Percentiles rank a stretch among this genome's conserved stretches.
phyloP scores from a whole-genome alignment of 441 rosid species.

The California macrophylla region DNA sequence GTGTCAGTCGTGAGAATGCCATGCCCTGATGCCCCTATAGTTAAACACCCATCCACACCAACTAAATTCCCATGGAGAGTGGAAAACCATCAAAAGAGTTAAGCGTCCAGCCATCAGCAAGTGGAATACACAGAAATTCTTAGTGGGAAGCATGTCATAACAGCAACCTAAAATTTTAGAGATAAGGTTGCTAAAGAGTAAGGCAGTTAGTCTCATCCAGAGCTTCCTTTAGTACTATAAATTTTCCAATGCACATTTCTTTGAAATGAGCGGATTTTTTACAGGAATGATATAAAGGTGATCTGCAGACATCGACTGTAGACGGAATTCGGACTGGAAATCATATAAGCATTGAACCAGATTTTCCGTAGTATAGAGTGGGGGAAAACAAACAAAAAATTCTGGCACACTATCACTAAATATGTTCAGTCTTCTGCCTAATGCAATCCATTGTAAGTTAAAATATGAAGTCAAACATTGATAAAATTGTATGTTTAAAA shows the following conservation, averaged over 20 bases:
- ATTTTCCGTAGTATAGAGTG: too few species aligned
- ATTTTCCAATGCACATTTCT: neutral
- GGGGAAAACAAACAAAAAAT: neutral
- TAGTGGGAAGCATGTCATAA: neutral
- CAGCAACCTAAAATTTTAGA: neutral
- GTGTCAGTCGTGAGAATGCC: neutral
- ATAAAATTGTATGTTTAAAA: slow-evolving; percentile 11
- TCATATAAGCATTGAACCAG: too few species aligned
- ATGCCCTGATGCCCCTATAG: neutral
- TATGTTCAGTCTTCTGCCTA: neutral
- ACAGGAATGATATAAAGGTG: too few species aligned
- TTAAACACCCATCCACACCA: neutral
- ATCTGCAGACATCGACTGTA: too few species aligned
- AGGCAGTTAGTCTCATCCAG: neutral
- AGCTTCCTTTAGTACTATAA: neutral
- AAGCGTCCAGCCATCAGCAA: neutral
- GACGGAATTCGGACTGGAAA: too few species aligned
- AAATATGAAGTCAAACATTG: neutral
- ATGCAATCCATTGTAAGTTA: slow-evolving; percentile 6
- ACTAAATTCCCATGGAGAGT: neutral
- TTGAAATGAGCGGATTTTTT: too few species aligned
- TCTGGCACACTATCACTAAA: neutral
- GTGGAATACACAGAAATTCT: neutral
- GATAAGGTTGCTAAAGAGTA: neutral
- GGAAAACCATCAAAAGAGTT: neutral